Evolutionary conservation across 768 basidiomycete species (phyloP).

Genomic region (Boletales sp.): DNA sequence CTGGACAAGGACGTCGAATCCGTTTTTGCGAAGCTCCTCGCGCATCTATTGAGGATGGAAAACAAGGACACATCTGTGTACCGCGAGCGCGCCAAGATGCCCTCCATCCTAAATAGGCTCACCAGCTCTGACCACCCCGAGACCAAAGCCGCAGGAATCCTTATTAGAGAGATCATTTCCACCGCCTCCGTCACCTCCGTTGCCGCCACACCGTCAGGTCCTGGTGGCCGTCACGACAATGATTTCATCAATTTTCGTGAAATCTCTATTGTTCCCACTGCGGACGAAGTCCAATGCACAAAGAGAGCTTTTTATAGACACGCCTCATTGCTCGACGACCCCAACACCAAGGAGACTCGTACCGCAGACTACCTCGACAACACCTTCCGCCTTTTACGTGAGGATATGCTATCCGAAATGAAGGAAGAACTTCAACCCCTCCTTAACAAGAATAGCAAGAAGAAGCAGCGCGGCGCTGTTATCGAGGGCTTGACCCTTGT

Average conservation of each 20-base stretch:
- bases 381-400: constrained; percentile 61
- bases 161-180: constrained; percentile 39
- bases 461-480: constrained; percentile 34
- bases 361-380: constrained; percentile 56
- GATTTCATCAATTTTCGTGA: constrained; percentile 58
- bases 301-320: constrained; percentile 49
- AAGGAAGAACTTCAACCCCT: constrained; percentile 51
- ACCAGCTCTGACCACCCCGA: constrained; percentile 21
- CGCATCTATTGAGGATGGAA: constrained; percentile 43
- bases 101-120: constrained; percentile 25
- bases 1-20: constrained; percentile 34
- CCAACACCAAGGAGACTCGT: constrained; percentile 34
- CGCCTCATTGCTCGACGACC: constrained; percentile 41
- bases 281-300: constrained; percentile 48
- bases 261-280: constrained; percentile 62
- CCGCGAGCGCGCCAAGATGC: constrained; percentile 35
- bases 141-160: constrained; percentile 30
- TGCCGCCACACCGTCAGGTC: constrained; percentile 24
- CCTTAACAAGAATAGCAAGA: constrained; percentile 35
- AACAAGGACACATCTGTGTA: constrained; percentile 33
- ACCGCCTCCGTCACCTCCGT: constrained; percentile 20
- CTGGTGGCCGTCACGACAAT: constrained; percentile 71
- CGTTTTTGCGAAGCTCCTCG: constrained; percentile 47
- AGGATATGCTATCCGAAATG: constrained; percentile 59
- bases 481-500: constrained; percentile 37